Conservation (phyloP, 768 basidiomycete genomes). For the Agrocybe praecox region DNA sequence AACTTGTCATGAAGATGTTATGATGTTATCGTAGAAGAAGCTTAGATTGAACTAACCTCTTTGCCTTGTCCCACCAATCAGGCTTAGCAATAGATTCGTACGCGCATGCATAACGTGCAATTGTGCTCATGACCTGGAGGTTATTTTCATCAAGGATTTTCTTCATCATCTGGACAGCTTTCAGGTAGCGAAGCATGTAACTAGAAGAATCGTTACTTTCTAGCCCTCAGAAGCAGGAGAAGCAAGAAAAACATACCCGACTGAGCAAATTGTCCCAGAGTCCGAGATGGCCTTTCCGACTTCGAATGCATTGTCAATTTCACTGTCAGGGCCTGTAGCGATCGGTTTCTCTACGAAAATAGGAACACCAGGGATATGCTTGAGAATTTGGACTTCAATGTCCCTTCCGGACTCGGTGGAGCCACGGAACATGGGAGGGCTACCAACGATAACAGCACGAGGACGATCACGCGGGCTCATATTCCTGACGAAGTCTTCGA, state of each 20-base stretch:
- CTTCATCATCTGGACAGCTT: conserved; percentile 96
- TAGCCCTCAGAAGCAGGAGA: neutral
- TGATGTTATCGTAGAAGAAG: neutral
- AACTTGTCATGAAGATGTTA: conserved; percentile 33
- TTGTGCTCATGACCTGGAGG: conserved; percentile 93
- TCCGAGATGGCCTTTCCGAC: conserved; percentile 75
- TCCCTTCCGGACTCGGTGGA: conserved; percentile 74
- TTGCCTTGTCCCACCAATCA: conserved; percentile 95
- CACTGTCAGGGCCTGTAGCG: conserved; percentile 73
- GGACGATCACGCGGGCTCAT: conserved; percentile 68
- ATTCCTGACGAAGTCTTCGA: conserved; percentile 82
- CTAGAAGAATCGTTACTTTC: conserved; percentile 35
- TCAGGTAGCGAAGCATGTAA: conserved; percentile 93
- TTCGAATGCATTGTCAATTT: conserved; percentile 68
- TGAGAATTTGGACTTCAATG: conserved; percentile 85
- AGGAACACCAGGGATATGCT: conserved; percentile 84
- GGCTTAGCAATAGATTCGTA: conserved; percentile 79
- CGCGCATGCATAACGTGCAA: conserved; percentile 92
- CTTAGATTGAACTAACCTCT: conserved; percentile 47
- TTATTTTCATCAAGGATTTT: conserved; percentile 93
- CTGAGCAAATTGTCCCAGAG: conserved; percentile 78
- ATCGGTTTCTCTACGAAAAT: conserved; percentile 95
- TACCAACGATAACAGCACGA: conserved; percentile 85
- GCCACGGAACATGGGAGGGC: conserved; percentile 93
- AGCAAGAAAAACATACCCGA: conserved; percentile 64